phyloP scores from a whole-genome alignment of 1,284 basidiomycete species.

The Cystobasidium slooffiae region DNA sequence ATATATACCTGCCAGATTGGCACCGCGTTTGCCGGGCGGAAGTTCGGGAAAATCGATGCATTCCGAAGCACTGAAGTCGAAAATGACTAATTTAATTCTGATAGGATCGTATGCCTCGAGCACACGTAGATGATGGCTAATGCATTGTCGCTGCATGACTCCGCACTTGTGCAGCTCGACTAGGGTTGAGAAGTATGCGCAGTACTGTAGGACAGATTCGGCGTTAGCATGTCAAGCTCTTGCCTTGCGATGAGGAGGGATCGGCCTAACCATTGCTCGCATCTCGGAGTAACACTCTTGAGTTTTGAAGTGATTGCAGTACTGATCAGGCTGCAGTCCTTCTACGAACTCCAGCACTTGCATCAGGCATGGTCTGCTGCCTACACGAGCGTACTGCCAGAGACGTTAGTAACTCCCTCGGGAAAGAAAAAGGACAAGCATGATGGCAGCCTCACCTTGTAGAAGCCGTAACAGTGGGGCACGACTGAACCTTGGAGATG shows the following conservation, averaged over 20 bases:
- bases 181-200: not conserved
- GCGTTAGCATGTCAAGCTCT: too few species aligned
- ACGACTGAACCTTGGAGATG: constrained; percentile 19
- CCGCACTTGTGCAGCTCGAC: constrained; percentile 2
- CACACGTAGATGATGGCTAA: not conserved
- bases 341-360: not conserved
- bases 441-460: constrained; percentile 7
- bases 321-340: not conserved
- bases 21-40: not conserved
- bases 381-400: not conserved
- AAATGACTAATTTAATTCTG: not conserved
- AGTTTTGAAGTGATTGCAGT: not conserved
- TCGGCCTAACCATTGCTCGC: not conserved
- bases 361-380: not conserved
- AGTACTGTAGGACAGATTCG: too few species aligned
- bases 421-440: too few species aligned
- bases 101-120: not conserved
- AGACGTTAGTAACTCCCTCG: too few species aligned
- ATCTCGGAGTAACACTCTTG: not conserved
- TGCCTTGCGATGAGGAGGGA: too few species aligned
- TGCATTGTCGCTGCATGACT: not conserved
- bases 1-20: not conserved
- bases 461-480: constrained; percentile 16
- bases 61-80: not conserved
- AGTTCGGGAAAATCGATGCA: not conserved